Evolutionary conservation across 805 yeast species (phyloP).

Genomic region (Zygotorulaspora danielsina): DNA sequence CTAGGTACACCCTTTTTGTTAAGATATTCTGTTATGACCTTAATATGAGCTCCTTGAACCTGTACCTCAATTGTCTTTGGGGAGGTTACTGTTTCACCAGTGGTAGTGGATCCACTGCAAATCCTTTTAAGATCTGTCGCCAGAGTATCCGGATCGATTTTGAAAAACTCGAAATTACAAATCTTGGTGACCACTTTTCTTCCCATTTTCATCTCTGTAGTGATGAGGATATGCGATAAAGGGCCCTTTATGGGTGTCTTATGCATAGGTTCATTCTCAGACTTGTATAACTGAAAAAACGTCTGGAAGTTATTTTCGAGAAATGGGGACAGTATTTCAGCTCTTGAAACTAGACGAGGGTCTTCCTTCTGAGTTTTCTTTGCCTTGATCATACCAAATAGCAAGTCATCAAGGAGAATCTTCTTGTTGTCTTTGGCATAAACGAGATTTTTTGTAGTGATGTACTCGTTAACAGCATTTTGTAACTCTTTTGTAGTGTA

Average conservation of each 20-base stretch:
- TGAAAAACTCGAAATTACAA: slow-evolving; percentile 62
- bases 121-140: slow-evolving; percentile 66
- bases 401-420: slow-evolving; percentile 51
- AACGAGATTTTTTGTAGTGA: slow-evolving; percentile 48
- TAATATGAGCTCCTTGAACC: slow-evolving; percentile 89
- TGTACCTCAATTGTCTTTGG: slow-evolving; percentile 62
- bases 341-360: slow-evolving; percentile 41
- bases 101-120: slow-evolving; percentile 86
- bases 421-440: slow-evolving; percentile 49
- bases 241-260: slow-evolving; percentile 53
- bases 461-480: slow-evolving; percentile 50
- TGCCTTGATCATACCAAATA: slow-evolving; percentile 39
- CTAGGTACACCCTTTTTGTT: slow-evolving; percentile 59
- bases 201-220: slow-evolving; percentile 75
- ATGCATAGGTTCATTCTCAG: slow-evolving; percentile 41
- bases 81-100: slow-evolving; percentile 51
- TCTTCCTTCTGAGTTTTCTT: slow-evolving; percentile 30
- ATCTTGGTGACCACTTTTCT: slow-evolving; percentile 75
- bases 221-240: slow-evolving; percentile 60
- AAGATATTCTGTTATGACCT: slow-evolving; percentile 54
- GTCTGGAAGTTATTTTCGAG: slow-evolving; percentile 45
- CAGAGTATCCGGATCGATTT: slow-evolving; percentile 58
- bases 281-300: slow-evolving; percentile 44
- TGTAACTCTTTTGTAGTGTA: slow-evolving; percentile 57
- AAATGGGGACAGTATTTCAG: slow-evolving; percentile 43